A percentile compares a stretch with the other conserved stretches of the same genome.
These are phyloP conservation scores for Sclerotinia borealis DNA, from an alignment of 2,329 filamentous ascomycete species.

Conservation along the genomic window DNA sequence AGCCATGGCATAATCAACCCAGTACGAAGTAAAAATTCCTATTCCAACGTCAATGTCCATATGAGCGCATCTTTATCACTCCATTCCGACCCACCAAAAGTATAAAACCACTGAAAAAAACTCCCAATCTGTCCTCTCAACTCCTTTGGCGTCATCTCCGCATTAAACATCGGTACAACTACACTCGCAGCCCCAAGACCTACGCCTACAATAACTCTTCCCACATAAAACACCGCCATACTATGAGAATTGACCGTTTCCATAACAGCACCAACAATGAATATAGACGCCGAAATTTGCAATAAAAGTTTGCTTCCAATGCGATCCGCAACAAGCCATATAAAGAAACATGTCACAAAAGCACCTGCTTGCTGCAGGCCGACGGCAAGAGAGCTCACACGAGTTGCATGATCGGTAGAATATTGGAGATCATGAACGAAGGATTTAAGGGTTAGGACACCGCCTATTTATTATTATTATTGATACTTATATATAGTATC, in stretches of 20 bases:
- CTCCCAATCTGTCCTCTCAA: constrained; percentile 35
- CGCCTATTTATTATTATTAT: constrained; percentile 38
- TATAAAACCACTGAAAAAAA: constrained; percentile 36
- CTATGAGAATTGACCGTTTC: constrained; percentile 41
- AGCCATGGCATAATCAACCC: constrained; percentile 43
- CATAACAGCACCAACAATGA: constrained; percentile 34
- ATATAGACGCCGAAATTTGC: constrained; percentile 35
- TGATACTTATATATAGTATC: background rate
- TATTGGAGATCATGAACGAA: constrained; percentile 41
- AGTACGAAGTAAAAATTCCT: constrained; percentile 29
- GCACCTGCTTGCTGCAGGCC: constrained; percentile 47
- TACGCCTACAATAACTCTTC: constrained; percentile 42
- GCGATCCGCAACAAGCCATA: constrained; percentile 43
- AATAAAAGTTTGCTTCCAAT: constrained; percentile 39
- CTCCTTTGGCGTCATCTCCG: constrained; percentile 40
- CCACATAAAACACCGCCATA: constrained; percentile 37
- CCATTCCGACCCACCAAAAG: constrained; percentile 30
- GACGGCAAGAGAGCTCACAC: constrained; percentile 41
- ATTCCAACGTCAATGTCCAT: background rate
- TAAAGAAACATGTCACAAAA: constrained; percentile 43
- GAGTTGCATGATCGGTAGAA: constrained; percentile 35
- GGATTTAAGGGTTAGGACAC: constrained; percentile 39
- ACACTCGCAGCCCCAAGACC: constrained; percentile 42
- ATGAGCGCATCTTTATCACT: accelerated
- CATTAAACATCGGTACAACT: constrained; percentile 39